Conservation (phyloP, 2,329 filamentous ascomycete species). For the Fusarium sterilihyphosum region DNA sequence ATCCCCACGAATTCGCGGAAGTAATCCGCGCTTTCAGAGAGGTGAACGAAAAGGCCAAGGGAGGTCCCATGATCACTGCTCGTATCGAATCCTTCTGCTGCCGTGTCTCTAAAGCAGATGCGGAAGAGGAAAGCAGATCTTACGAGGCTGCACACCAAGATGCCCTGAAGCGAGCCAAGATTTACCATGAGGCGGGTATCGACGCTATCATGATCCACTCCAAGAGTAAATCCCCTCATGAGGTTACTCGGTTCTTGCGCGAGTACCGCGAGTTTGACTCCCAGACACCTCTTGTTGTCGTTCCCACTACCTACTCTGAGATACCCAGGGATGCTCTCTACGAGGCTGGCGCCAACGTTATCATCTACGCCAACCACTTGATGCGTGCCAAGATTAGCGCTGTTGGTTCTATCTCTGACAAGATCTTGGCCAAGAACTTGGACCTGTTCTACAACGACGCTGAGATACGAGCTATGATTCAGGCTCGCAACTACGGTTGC, state of each 20-base stretch:
- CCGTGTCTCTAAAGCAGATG: background rate
- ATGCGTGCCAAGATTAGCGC: conserved; percentile 19
- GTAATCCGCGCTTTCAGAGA: background rate
- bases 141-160: background rate
- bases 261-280: conserved; percentile 2
- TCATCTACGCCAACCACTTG: conserved; percentile 19
- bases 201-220: conserved; percentile 25
- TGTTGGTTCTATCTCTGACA: conserved; percentile 6
- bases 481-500: conserved; percentile 5
- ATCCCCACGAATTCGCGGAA: conserved; percentile 6
- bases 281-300: background rate
- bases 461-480: background rate
- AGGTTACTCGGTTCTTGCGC: conserved; percentile 9
- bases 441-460: conserved; percentile 1
- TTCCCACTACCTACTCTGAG: background rate
- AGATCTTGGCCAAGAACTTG: background rate
- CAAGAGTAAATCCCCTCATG: conserved; percentile 10
- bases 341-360: conserved; percentile 15
- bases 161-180: conserved; percentile 5
- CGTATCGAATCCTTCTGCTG: conserved; percentile 4
- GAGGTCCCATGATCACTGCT: background rate
- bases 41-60: background rate
- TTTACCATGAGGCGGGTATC: conserved; percentile 10
- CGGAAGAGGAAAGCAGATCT: background rate
- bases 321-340: background rate